Evolutionary conservation across 2,329 filamentous ascomycete genomes (phyloP).

Genomic region (Aspergillus costaricaensis): DNA sequence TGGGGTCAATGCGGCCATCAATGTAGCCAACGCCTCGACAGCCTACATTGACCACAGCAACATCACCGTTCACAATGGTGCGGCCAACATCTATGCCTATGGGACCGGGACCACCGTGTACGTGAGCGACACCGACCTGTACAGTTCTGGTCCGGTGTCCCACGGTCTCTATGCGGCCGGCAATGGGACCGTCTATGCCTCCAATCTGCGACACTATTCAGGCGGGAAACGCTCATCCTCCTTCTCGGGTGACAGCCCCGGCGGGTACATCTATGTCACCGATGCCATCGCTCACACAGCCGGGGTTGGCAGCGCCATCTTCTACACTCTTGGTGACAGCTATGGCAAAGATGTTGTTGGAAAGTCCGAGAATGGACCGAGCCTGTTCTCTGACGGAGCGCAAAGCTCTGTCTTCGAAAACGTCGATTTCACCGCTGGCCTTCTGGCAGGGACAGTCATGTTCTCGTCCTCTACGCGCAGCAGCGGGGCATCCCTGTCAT

Average conservation of each 20-base stretch:
- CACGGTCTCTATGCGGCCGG: conserved; percentile 38
- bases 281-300: conserved; percentile 32
- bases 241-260: conserved; percentile 36
- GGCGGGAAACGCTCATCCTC: conserved; percentile 35
- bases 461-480: conserved; percentile 18
- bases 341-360: conserved; percentile 30
- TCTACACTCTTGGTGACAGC: conserved; percentile 34
- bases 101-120: conserved; percentile 31
- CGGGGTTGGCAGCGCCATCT: conserved; percentile 36
- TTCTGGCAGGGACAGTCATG: conserved; percentile 32
- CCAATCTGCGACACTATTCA: conserved; percentile 31
- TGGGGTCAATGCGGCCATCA: conserved; percentile 35
- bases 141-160: conserved; percentile 34
- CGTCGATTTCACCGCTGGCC: conserved; percentile 28
- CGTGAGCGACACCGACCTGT: conserved; percentile 31
- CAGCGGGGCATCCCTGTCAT: conserved; percentile 25
- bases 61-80: conserved; percentile 38
- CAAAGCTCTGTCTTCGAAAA: conserved; percentile 14
- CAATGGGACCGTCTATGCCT: conserved; percentile 30
- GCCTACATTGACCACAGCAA: conserved; percentile 30
- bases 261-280: conserved; percentile 30
- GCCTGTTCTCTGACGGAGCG: conserved; percentile 32
- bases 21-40: conserved; percentile 33
- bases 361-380: conserved; percentile 21
- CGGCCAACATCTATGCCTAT: conserved; percentile 36